Evolutionary conservation across 345 rosid genomes (phyloP).

Genomic region (Microthlaspi erraticum): DNA sequence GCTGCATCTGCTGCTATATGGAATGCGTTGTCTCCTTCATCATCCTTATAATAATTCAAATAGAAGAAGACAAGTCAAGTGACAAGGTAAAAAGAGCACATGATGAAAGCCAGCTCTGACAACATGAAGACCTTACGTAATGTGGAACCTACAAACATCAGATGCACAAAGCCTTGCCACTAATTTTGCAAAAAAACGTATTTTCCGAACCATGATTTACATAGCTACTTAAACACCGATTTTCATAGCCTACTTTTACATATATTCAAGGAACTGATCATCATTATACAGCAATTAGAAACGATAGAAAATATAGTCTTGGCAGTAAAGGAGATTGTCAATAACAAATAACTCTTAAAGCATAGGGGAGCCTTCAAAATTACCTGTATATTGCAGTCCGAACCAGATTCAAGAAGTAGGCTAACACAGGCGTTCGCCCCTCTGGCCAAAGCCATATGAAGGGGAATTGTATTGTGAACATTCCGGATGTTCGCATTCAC

Average conservation of each 20-base stretch:
- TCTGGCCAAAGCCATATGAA: constrained; percentile 93
- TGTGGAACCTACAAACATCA: constrained; percentile 20
- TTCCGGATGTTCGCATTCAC: constrained; percentile 90
- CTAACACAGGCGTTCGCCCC: constrained; percentile 92
- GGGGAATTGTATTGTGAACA: constrained; percentile 85
- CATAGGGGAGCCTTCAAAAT: constrained; percentile 14
- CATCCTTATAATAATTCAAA: constrained; percentile 63
- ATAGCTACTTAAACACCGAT: constrained; percentile 17
- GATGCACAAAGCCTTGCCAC: constrained; percentile 19
- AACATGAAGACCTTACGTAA: constrained; percentile 6
- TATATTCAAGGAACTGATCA: not conserved
- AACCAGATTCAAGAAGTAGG: constrained; percentile 82
- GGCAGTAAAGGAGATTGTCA: constrained; percentile 6
- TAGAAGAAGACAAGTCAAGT: constrained; percentile 31
- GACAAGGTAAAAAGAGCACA: constrained; percentile 26
- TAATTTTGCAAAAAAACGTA: constrained; percentile 22
- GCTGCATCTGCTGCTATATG: constrained; percentile 98
- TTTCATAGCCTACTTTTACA: not conserved
- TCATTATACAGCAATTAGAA: constrained; percentile 7
- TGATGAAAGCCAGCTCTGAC: constrained; percentile 28
- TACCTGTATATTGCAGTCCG: constrained; percentile 93
- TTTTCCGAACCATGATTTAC: not conserved
- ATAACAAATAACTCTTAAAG: constrained; percentile 21
- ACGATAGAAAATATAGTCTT: not conserved
- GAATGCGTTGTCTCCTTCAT: constrained; percentile 97